phyloP scores from a whole-genome alignment of 148 eudicot genomes.

The Vaccinium corymbosum region DNA sequence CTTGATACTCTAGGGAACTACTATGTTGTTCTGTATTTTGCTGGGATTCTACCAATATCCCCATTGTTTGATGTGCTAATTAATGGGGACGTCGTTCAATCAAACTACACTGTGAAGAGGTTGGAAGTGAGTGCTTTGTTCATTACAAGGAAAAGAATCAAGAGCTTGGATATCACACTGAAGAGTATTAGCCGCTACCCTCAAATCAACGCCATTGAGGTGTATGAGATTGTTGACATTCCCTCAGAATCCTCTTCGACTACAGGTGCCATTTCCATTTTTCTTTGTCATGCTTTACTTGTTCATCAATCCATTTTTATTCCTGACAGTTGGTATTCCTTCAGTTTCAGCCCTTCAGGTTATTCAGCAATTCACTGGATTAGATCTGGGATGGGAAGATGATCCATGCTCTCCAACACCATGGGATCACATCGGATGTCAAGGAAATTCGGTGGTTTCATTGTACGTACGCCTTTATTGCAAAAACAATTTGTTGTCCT shows the following conservation, averaged over 20 bases:
- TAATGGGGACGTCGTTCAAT: slow-evolving; percentile 48
- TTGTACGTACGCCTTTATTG: slow-evolving; percentile 53
- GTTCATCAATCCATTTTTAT: neutral
- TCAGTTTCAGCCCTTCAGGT: slow-evolving; percentile 81
- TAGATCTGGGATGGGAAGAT: slow-evolving; percentile 83
- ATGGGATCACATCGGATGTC: slow-evolving; percentile 66
- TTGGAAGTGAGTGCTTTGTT: slow-evolving; percentile 35
- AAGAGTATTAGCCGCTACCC: slow-evolving; percentile 50
- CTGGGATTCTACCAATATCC: slow-evolving; percentile 59
- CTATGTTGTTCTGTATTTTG: slow-evolving; percentile 62
- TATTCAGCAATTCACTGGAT: slow-evolving; percentile 60
- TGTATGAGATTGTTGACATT: slow-evolving; percentile 56
- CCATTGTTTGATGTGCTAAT: slow-evolving; percentile 56
- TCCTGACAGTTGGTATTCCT: neutral
- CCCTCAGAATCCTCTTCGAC: slow-evolving; percentile 74
- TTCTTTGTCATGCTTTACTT: neutral
- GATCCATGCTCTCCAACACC: slow-evolving; percentile 79
- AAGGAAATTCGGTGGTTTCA: slow-evolving; percentile 59
- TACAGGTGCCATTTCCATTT: slow-evolving; percentile 44
- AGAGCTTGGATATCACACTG: slow-evolving; percentile 50
- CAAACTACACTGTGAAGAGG: slow-evolving; percentile 47
- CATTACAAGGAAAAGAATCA: slow-evolving; percentile 34
- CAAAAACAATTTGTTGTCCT: neutral
- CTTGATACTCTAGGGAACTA: slow-evolving; percentile 54
- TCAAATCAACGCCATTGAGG: slow-evolving; percentile 68